Evolutionary conservation across 768 basidiomycete genomes (phyloP).

Genomic region (Astraeus odoratus): DNA sequence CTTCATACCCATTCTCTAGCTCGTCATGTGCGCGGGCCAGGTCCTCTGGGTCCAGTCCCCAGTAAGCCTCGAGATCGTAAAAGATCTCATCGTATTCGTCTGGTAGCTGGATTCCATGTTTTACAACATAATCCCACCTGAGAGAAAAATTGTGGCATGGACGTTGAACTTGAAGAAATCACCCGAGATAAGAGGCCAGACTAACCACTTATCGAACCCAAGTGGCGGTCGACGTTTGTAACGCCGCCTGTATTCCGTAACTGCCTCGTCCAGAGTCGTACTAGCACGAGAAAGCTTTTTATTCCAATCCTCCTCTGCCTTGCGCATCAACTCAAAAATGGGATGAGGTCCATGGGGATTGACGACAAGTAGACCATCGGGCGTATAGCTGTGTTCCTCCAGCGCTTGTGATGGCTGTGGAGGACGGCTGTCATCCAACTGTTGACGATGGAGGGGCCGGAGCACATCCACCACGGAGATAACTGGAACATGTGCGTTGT

Average conservation of each 20-base stretch:
- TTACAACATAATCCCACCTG: conserved; percentile 38
- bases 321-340: conserved; percentile 35
- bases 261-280: conserved; percentile 30
- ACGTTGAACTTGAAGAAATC: no score
- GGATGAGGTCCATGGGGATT: conserved; percentile 35
- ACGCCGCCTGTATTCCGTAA: conserved; percentile 31
- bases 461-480: background rate
- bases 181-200: no score
- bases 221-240: conserved; percentile 31
- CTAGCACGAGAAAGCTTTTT: conserved; percentile 29
- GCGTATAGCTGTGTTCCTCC: conserved; percentile 16
- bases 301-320: conserved; percentile 32
- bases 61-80: conserved; percentile 30
- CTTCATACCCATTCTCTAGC: conserved; percentile 10
- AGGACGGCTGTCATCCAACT: background rate
- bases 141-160: no score
- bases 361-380: conserved; percentile 28
- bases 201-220: conserved; percentile 39
- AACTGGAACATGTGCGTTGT: background rate
- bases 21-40: conserved; percentile 15
- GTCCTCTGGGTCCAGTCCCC: conserved; percentile 28
- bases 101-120: conserved; percentile 32
- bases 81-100: conserved; percentile 45
- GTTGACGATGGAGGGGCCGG: background rate
- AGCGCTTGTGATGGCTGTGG: conserved; percentile 1